Base-by-base conservation (phyloP, 202 grass and related monocot genomes). In the Panicum hallii region DNA sequence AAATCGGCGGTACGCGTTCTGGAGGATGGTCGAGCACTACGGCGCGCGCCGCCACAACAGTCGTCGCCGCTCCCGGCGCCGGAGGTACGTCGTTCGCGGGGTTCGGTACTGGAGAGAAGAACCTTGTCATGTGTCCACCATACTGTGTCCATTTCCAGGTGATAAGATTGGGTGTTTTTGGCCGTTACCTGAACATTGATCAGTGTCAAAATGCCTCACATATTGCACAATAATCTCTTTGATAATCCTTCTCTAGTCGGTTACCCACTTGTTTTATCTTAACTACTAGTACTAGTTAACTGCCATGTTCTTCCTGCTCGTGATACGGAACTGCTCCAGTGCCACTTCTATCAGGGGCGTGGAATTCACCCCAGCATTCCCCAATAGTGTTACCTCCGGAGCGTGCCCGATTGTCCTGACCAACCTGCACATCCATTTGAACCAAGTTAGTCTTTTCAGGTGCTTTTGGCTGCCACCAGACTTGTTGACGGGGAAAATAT, bases 71-170 rank as follows among this genome's bases (percentile, higher is more conserved):
- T 36, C 48, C 9, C 26, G 4, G 16, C 16, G 8, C 47, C 16
- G 48, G 30, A 52, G 70, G 70, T 74, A 74, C 70, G 11, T 72
- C 22, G 44, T 49, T 32, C 47, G 69, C 23, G 22, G 5, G 69
- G 28, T 72, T 49, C 22, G 8, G 23, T 50, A 10, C 32, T 50
- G 7, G 3, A 30, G 4, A 50, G 68, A 28, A 67, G 13, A 30
- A 73, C 15, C 30, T 40, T 8, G 47, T 34, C 70, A 34, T 34
- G 1, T 71, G 26, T 71, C 45, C 45, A 19, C 22, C 46, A 16
- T 50, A 9, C 1, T 12, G 10, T 74, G 4, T n/a, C 16, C 49
- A 3, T 11, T 40, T 58, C 19, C 9, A 22, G 0, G 11, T 16
- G 28, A 12, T 42, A 67, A 0, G 53, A 42, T 58, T 43, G 36